These are phyloP conservation scores for Kodamaea anthophila DNA, from an alignment of 1,139 yeast species.

Conservation along the genomic window DNA sequence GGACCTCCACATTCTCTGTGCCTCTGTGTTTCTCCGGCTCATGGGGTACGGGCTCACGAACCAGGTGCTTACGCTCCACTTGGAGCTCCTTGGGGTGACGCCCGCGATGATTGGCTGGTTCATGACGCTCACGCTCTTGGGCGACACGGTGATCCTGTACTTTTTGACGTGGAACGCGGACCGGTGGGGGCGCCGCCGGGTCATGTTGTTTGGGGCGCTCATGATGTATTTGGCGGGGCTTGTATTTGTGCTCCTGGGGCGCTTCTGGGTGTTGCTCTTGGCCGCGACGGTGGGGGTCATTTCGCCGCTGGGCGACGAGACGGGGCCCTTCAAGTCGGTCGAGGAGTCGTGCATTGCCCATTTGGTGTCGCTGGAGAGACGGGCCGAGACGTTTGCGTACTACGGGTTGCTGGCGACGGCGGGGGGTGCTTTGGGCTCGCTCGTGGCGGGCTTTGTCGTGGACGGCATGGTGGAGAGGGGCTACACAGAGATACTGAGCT, in stretches of 20 bases:
- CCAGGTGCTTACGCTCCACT: conserved; percentile 68
- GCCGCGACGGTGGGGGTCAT: conserved; percentile 62
- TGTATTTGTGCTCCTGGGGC: conserved; percentile 48
- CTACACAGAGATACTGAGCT: conserved; percentile 37
- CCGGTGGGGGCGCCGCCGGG: conserved; percentile 60
- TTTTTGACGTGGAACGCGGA: conserved; percentile 76
- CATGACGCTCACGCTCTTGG: conserved; percentile 77
- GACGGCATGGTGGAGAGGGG: conserved; percentile 33
- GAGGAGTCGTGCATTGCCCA: conserved; percentile 87
- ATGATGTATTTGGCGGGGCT: conserved; percentile 70
- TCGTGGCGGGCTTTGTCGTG: conserved; percentile 55
- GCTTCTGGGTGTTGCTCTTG: conserved; percentile 48
- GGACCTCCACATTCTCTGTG: conserved; percentile 66
- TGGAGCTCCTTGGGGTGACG: conserved; percentile 49
- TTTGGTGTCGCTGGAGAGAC: conserved; percentile 55
- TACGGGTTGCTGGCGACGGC: conserved; percentile 61
- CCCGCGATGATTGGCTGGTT: conserved; percentile 67
- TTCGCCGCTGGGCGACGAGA: conserved; percentile 88
- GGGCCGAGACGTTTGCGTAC: conserved; percentile 74
- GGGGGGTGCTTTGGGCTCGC: conserved; percentile 74
- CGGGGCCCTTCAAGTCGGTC: conserved; percentile 86
- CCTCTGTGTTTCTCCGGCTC: conserved; percentile 66
- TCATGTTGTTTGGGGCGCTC: conserved; percentile 58
- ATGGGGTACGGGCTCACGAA: conserved; percentile 78
- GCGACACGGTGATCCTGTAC: conserved; percentile 73